Base-by-base conservation (phyloP, 1,139 yeast genomes). In the Debaryomyces robertsiae region DNA sequence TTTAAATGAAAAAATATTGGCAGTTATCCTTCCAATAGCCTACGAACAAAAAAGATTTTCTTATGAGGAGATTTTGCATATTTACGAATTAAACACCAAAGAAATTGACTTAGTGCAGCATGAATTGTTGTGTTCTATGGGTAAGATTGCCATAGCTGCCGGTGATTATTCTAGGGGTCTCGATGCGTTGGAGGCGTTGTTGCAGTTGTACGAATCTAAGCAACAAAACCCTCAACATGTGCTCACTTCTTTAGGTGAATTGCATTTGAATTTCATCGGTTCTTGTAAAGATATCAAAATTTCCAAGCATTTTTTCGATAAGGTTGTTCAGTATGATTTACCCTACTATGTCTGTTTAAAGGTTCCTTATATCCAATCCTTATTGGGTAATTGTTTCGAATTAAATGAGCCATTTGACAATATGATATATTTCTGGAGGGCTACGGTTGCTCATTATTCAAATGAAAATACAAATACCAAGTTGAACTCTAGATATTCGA, bases 231-330 rank as follows among this genome's bases (percentile, higher is more conserved):
- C 52, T 23, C 46, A 46, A n/a, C 47, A 49, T 38, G 49, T 61
- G 16, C 53, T 58, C 44, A 47, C 53, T 15, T 57, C 65, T 2
- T 61, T 73, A 46, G 63, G 71, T 35, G 86, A 84, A 61, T 81
- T 85, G 38, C 95, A 86, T 63, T 73, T 84, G 48, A 76, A 86
- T 2, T 89, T 90, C 55, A 83, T 90, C 55, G 95, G 96, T 36
- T 82, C 81, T 49, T 84, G 91, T 60, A 81, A 81, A 51, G 94
- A 89, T 53, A 71, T 84, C 39, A 73, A 72, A 25, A 81, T 88
- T 36, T 88, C 96, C 4, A 79, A 77, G 54, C 77, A 80, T 38
- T 86, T 86, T 55, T 89, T 84, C 57, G 81, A 81, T 48, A 84
- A 84, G 56, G 91, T 90, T 1, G 69, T 85, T 39, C 71, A 75